These are phyloP conservation scores for Cryomyces antarcticus DNA, from an alignment of 495 filamentous ascomycete genomes.

Conservation along the genomic window DNA sequence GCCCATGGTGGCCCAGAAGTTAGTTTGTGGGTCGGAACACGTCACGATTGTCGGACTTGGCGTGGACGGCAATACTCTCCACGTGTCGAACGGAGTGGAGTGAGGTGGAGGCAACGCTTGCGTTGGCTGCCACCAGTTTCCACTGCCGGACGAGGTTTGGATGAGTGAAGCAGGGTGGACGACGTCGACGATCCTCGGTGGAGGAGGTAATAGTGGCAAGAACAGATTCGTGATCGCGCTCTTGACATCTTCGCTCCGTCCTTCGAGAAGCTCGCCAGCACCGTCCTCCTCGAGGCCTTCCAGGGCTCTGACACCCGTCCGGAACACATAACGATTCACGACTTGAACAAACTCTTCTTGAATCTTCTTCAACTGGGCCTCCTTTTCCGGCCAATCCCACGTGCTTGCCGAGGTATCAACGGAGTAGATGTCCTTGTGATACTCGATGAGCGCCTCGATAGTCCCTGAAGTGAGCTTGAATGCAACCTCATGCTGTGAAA, in stretches of 20 bases:
- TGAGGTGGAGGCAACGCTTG: conserved; percentile 28
- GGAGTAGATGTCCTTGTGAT: conserved; percentile 93
- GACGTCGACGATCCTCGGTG: conserved; percentile 80
- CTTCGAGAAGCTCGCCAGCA: conserved; percentile 77
- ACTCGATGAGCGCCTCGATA: conserved; percentile 86
- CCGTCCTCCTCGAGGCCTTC: conserved; percentile 96
- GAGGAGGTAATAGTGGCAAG: conserved; percentile 77
- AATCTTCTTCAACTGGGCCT: conserved; percentile 84
- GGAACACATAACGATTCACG: conserved; percentile 92
- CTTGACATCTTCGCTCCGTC: conserved; percentile 89
- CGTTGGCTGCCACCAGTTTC: conserved; percentile 59
- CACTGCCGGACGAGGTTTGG: conserved; percentile 61
- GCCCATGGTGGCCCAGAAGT: conserved; percentile 66
- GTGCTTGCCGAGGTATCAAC: conserved; percentile 74
- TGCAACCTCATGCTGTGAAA: conserved; percentile 89
- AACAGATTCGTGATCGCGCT: conserved; percentile 65
- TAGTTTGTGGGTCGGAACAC: conserved; percentile 44
- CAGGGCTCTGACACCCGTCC: conserved; percentile 70
- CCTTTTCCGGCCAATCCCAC: conserved; percentile 95
- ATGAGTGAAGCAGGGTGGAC: conserved; percentile 66
- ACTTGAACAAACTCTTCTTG: conserved; percentile 96
- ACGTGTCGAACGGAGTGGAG: conserved; percentile 63
- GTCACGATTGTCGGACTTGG: conserved; percentile 52
- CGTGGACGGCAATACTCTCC: conserved; percentile 75
- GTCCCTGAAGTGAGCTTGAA: conserved; percentile 97